These are phyloP conservation scores for Hyaloscypha variabilis DNA, from an alignment of 495 filamentous ascomycete species.

Conservation along the genomic window DNA sequence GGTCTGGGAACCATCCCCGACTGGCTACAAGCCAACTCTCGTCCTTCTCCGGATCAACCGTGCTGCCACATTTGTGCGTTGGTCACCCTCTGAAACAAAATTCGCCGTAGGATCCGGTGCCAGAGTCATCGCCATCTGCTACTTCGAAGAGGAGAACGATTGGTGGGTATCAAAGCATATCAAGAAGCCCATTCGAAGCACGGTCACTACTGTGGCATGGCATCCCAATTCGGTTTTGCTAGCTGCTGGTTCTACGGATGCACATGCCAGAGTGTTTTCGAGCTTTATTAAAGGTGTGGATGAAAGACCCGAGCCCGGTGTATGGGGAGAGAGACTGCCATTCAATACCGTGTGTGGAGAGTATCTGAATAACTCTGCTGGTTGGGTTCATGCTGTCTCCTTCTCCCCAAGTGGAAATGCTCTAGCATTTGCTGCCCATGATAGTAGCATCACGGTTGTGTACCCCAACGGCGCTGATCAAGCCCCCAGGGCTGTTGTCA, in stretches of 20 bases:
- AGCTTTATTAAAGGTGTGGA: conserved; percentile 96
- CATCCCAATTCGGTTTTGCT: conserved; percentile 96
- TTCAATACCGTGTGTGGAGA: conserved; percentile 99
- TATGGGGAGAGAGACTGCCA: conserved; percentile 92
- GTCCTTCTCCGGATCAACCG: conserved; percentile 97
- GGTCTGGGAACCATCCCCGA: conserved; percentile 91
- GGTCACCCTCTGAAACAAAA: conserved; percentile 95
- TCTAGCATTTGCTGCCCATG: conserved; percentile 89
- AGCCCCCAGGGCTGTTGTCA: conserved; percentile 84
- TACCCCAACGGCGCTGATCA: conserved; percentile 93
- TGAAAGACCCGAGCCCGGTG: conserved; percentile 79
- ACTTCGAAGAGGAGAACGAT: conserved; percentile 98
- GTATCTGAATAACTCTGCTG: conserved; percentile 90
- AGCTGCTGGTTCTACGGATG: conserved; percentile 92
- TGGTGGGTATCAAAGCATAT: conserved; percentile 99
- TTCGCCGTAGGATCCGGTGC: conserved; percentile 97
- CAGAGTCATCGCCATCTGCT: conserved; percentile 94
- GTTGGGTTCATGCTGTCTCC: conserved; percentile 89
- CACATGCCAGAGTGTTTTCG: conserved; percentile 95
- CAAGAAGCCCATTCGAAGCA: conserved; percentile 97
- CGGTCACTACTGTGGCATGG: conserved; percentile 91
- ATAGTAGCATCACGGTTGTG: conserved; percentile 93
- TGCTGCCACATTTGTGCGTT: conserved; percentile 94
- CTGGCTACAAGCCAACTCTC: conserved; percentile 95
- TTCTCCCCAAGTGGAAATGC: conserved; percentile 93